These are phyloP conservation scores for Begonia loranthoides DNA, from an alignment of 306 rosid species.

Conservation along the genomic window DNA sequence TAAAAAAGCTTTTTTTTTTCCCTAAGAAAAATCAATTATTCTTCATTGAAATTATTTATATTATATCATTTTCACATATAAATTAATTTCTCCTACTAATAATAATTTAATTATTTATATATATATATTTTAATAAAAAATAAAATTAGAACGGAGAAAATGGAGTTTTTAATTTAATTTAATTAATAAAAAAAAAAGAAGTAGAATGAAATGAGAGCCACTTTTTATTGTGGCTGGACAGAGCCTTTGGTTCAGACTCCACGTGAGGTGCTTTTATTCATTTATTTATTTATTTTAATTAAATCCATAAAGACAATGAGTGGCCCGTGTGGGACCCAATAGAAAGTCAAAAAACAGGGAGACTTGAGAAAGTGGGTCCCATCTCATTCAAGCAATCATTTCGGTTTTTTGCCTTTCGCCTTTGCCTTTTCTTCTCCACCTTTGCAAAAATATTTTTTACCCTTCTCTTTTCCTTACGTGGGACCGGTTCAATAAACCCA, in stretches of 20 bases:
- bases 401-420: slow-evolving; percentile 43
- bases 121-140: no score
- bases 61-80: no score
- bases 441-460: no score
- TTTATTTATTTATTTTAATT: slow-evolving; percentile 23
- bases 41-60: no score
- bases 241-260: slow-evolving; percentile 92
- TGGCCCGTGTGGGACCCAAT: slow-evolving; percentile 77
- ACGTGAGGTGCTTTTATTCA: slow-evolving; percentile 93
- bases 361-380: slow-evolving; percentile 60
- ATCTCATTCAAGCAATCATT: slow-evolving; percentile 71
- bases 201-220: slow-evolving; percentile 7
- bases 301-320: slow-evolving; percentile 89
- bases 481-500: no score
- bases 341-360: slow-evolving; percentile 76
- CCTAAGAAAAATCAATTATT: neutral
- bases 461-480: no score
- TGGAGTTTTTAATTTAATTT: slow-evolving; percentile 1
- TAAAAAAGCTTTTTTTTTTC: slow-evolving; percentile 23
- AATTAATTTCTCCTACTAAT: no score
- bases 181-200: neutral
- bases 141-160: neutral
- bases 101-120: no score
- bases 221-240: slow-evolving; percentile 19
- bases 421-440: slow-evolving; percentile 30